These are phyloP conservation scores for Pseudogymnoascus destructans DNA, from an alignment of 2,329 filamentous ascomycete genomes.

Conservation along the genomic window DNA sequence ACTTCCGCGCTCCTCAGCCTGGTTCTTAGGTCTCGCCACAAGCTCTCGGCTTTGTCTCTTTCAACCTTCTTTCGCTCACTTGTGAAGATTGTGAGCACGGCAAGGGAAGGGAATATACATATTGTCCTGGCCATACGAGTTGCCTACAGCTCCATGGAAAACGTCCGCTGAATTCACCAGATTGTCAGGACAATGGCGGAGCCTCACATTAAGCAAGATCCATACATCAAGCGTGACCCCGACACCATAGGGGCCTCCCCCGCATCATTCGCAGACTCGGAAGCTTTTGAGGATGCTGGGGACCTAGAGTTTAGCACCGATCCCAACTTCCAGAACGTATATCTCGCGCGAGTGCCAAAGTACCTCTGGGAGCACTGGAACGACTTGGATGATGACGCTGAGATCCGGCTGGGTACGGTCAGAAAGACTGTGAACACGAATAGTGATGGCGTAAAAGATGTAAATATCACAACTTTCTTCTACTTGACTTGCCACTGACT, in stretches of 20 bases:
- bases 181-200: constrained; percentile 21
- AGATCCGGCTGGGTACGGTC: constrained; percentile 70
- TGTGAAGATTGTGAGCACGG: not conserved
- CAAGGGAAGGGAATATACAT: constrained; percentile 1
- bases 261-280: constrained; percentile 42
- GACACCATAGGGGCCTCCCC: constrained; percentile 32
- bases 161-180: not conserved
- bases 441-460: constrained; percentile 38
- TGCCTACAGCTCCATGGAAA: constrained; percentile 1
- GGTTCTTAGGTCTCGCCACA: not conserved
- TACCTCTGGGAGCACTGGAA: constrained; percentile 72
- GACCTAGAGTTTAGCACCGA: constrained; percentile 43
- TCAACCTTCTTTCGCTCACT: constrained; percentile 9
- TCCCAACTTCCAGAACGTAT: constrained; percentile 34
- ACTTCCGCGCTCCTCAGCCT: constrained; percentile 1
- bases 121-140: not conserved
- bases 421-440: constrained; percentile 35
- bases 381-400: constrained; percentile 63
- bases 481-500: constrained; percentile 7
- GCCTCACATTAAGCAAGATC: constrained; percentile 36
- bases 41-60: not conserved
- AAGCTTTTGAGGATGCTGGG: constrained; percentile 56
- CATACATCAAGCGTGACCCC: constrained; percentile 37
- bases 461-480: constrained; percentile 20
- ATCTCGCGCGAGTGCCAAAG: constrained; percentile 65